Evolutionary conservation across 208 protist genomes (phyloP).

Genomic region (Balamuthia mandrillaris): DNA sequence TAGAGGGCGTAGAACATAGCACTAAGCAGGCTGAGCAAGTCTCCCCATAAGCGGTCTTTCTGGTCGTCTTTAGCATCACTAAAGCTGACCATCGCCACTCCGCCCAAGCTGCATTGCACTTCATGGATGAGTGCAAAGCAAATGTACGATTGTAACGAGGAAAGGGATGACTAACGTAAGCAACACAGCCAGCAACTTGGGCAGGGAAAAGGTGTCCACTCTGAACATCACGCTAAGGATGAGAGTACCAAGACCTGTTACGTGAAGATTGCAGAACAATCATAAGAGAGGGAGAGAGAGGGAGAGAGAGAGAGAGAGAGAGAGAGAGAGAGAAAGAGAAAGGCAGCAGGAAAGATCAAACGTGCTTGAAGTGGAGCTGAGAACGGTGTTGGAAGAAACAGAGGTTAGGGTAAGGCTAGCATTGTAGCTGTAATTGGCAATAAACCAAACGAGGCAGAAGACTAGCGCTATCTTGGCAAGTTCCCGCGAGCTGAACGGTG

Average conservation of each 20-base stretch:
- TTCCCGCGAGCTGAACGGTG: slow-evolving; percentile 14
- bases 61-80: neutral
- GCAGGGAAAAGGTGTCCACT: slow-evolving; percentile 20
- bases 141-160: neutral
- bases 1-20: slow-evolving; percentile 33
- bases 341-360: neutral
- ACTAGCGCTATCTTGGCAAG: slow-evolving; percentile 26
- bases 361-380: slow-evolving; percentile 26
- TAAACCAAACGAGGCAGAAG: slow-evolving; percentile 48
- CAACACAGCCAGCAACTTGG: slow-evolving; percentile 29
- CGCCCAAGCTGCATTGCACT: neutral
- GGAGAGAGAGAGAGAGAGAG: neutral
- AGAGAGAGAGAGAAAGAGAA: neutral
- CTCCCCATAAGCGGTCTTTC: neutral
- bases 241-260: slow-evolving; percentile 35
- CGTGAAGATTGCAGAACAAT: neutral
- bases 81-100: neutral
- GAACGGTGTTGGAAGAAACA: slow-evolving; percentile 49
- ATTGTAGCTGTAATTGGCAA: slow-evolving; percentile 49
- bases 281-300: neutral
- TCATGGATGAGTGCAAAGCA: neutral
- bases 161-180: neutral
- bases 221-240: slow-evolving; percentile 14
- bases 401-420: slow-evolving; percentile 35
- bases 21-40: slow-evolving; percentile 35